Percentiles rank a stretch among this genome's conserved stretches.
Evolutionary conservation across 371 early-diverging fungal species (phyloP).

Genomic region (Mucor racemosus): DNA sequence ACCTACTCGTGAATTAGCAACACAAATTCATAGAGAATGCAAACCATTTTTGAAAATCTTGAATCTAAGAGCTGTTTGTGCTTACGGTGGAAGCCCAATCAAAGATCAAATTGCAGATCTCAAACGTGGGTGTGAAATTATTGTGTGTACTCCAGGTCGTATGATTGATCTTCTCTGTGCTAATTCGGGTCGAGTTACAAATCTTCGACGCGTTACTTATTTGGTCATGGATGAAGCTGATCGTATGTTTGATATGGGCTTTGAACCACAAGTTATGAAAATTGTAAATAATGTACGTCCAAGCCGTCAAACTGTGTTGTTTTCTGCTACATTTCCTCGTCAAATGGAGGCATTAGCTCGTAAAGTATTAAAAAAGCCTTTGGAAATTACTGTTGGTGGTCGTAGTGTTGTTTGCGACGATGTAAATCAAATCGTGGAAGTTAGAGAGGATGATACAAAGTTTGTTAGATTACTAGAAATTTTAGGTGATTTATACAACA

Average conservation of each 20-base stretch:
- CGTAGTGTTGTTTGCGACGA: slow-evolving; percentile 88
- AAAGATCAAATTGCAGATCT: slow-evolving; percentile 98
- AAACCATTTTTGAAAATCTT: slow-evolving; percentile 85
- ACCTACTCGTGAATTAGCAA: slow-evolving; percentile 99
- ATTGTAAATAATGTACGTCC: slow-evolving; percentile 98
- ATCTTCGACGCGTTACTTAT: slow-evolving; percentile 92
- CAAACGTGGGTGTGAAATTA: slow-evolving; percentile 97
- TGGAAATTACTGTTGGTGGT: slow-evolving; percentile 96
- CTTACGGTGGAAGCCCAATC: slow-evolving; percentile 98
- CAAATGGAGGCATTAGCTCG: slow-evolving; percentile 98
- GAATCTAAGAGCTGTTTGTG: slow-evolving; percentile 85
- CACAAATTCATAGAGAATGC: slow-evolving; percentile 96
- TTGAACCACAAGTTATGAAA: slow-evolving; percentile 97
- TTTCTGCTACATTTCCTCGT: slow-evolving; percentile 97
- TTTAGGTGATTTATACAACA: slow-evolving; percentile 78
- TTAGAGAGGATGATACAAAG: slow-evolving; percentile 83
- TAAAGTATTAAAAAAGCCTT: slow-evolving; percentile 85
- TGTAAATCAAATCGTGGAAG: slow-evolving; percentile 90
- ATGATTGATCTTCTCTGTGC: slow-evolving; percentile 99
- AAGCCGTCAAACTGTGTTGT: slow-evolving; percentile 89
- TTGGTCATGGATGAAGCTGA: slow-evolving; percentile 99
- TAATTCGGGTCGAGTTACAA: slow-evolving; percentile 95
- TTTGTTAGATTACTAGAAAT: slow-evolving; percentile 89
- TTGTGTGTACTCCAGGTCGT: slow-evolving; percentile 99
- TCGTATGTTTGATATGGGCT: slow-evolving; percentile 98